Evolutionary conservation across 2,329 filamentous ascomycete genomes (phyloP), one percentile per base, ranked within the genome.

Genomic region (Nannizzia gypsea): DNA sequence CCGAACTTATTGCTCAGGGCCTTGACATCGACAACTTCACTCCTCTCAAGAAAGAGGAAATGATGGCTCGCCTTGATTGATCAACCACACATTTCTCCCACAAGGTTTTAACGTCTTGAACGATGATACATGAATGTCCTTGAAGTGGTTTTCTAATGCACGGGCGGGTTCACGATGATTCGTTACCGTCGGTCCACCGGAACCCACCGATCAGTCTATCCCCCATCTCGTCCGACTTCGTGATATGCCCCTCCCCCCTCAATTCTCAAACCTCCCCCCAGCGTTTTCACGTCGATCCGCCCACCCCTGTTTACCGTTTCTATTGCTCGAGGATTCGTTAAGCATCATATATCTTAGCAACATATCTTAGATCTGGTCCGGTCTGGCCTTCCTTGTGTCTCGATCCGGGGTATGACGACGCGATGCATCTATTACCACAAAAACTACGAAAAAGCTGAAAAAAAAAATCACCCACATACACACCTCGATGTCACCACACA

Each of bases 61-160:
- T 99, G 93, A 89, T 96, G 79, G 93, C 93, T 62, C 90, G 91
- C 75, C 81, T 99, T 76, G 93, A 99, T 78, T 99, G 87, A 91
- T 76, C 71, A 68, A 69, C 69, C 52, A 24, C 17, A 63, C 42
- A 24, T 58, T 13, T 15, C 46, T 61, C 54, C n/a, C n/a, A n/a
- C n/a, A n/a, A n/a, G 64, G 63, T 64, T 63, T 42, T 64, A 42
- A 63, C 65, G 66, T 66, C 62, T 71, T 55, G 65, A 36, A 73
- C 66, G 71, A 75, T 52, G 68, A 64, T 68, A 67, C 64, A 74
- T n/a, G n/a, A n/a, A n/a, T 58, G 56, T 65, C 67, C 70, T 71
- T 67, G 64, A 66, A 66, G 69, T 71, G 68, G 56, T 69, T 70
- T 66, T 36, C 68, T 64, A 65, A 63, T 65, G 67, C 69, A 67